Evolutionary conservation across 2,329 filamentous ascomycete genomes (phyloP).

Genomic region (Mycosphaerella sp.): DNA sequence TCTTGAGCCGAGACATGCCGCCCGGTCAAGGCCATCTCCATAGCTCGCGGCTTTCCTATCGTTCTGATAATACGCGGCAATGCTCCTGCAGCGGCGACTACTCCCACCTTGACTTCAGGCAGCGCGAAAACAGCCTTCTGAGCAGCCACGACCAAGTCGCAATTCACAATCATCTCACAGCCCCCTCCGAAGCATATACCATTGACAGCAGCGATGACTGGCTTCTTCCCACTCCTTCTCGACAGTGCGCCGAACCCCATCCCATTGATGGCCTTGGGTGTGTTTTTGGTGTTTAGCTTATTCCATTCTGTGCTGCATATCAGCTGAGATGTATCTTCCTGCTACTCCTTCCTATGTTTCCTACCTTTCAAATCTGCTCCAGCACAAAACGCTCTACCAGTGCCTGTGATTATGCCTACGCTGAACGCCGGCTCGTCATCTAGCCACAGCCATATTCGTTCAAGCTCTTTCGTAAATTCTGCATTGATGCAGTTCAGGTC

Average conservation of each 20-base stretch:
- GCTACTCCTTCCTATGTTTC: too few species aligned
- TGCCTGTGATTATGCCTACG: conserved; percentile 34
- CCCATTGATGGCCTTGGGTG: conserved; percentile 27
- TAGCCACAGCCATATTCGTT: conserved; percentile 32
- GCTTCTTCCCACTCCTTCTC: conserved; percentile 64
- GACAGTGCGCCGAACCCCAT: conserved; percentile 61
- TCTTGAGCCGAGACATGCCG: conserved; percentile 51
- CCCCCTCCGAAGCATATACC: conserved; percentile 69
- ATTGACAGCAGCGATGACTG: conserved; percentile 70
- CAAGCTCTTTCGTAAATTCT: conserved; percentile 31
- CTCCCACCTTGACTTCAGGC: conserved; percentile 65
- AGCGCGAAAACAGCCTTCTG: conserved; percentile 57
- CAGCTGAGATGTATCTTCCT: too few species aligned
- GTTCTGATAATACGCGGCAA: conserved; percentile 60
- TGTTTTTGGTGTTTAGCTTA: conserved; percentile 24
- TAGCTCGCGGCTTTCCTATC: conserved; percentile 62
- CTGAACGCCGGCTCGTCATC: conserved; percentile 31
- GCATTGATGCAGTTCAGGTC: conserved; percentile 34
- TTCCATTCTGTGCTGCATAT: conserved; percentile 30
- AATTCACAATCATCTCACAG: conserved; percentile 69
- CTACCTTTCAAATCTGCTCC: conserved; percentile 36
- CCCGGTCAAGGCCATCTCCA: conserved; percentile 61
- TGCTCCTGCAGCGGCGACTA: conserved; percentile 65
- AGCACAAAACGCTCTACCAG: conserved; percentile 34
- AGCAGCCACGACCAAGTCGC: conserved; percentile 62